These are phyloP conservation scores for Alectoria sarmentosa DNA, from an alignment of 495 filamentous ascomycete species.

Conservation along the genomic window DNA sequence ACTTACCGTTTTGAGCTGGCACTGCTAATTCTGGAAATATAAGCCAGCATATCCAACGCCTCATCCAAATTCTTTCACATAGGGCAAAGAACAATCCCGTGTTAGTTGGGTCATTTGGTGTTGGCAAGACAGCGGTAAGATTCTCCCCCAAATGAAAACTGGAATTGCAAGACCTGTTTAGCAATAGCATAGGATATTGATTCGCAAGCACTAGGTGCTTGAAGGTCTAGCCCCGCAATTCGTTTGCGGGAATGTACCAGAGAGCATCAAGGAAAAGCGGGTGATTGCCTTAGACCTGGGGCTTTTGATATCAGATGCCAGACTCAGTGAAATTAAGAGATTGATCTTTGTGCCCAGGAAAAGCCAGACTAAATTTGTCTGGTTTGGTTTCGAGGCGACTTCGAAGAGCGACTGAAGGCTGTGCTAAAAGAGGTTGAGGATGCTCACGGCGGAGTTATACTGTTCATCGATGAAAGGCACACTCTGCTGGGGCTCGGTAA, in stretches of 20 bases:
- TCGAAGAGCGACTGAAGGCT: conserved; percentile 87
- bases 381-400: conserved; percentile 73
- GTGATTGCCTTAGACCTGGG: conserved; percentile 85
- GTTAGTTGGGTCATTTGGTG: conserved; percentile 91
- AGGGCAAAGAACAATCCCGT: conserved; percentile 99
- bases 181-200: background rate
- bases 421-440: conserved; percentile 88
- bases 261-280: conserved; percentile 91
- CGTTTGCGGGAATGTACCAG: conserved; percentile 85
- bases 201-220: conserved; percentile 39
- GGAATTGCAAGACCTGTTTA: background rate
- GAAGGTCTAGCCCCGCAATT: conserved; percentile 91
- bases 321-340: conserved; percentile 29
- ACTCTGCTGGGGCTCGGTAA: conserved; percentile 88
- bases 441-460: conserved; percentile 78
- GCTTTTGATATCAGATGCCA: conserved; percentile 88
- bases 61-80: conserved; percentile 86
- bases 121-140: conserved; percentile 81
- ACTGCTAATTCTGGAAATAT: too few species aligned
- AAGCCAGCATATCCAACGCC: conserved; percentile 92
- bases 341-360: background rate
- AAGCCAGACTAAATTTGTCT: background rate
- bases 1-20: too few species aligned
- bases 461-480: conserved; percentile 96
- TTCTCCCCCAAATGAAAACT: background rate